Base-by-base conservation (phyloP, 306 rosid genomes). In the Citrullus amarus region DNA sequence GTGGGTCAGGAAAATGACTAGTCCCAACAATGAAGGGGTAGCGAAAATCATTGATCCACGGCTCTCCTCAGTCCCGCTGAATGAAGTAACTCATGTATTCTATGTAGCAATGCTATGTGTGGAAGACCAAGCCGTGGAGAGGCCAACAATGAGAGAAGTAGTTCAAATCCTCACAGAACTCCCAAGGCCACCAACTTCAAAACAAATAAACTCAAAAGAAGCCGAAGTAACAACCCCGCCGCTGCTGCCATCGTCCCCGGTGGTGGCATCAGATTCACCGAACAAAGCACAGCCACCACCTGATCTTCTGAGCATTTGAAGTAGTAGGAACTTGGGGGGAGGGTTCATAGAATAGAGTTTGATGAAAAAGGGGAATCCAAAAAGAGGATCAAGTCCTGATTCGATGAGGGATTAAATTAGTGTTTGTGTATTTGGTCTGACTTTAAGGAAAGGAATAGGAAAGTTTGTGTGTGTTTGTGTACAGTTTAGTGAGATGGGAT, bases 61-160 rank as follows among this genome's bases (percentile, higher is more conserved):
- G 67, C 97, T 94, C 65, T 86, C 98, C 15, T 88, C 98, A 8
- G 92, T 94, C 66, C 99, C 99, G 8, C 92, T 95, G 76, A 86
- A 90, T 9, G 97, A 92, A 79, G 93, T 91, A 56, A 91, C 88
- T 89, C 97, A 95, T 80, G 88, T 92, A 3, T 95, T 95, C 86
- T 91, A 95, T 43, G 96, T 95, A 10, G 99, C 99, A 39, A 86
- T 95, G 92, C 87, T 95, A 1, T 95, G 99, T 36, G 99, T 95
- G 17, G 99, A 95, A 83, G 99, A 95, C 71, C 99, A 92, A 15
- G 99, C 97, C 5, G 96, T 95, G 18, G 97, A 92, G 85, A 86
- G 99, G 38, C 99, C 97, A 41, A 92, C 99, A 5, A 95, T 95
- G 99, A 85, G 99, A 0, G 99, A 95, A 84, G 99, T 95, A 32